Evolutionary conservation across 306 rosid species (phyloP).

Genomic region (Vigna trinervia): DNA sequence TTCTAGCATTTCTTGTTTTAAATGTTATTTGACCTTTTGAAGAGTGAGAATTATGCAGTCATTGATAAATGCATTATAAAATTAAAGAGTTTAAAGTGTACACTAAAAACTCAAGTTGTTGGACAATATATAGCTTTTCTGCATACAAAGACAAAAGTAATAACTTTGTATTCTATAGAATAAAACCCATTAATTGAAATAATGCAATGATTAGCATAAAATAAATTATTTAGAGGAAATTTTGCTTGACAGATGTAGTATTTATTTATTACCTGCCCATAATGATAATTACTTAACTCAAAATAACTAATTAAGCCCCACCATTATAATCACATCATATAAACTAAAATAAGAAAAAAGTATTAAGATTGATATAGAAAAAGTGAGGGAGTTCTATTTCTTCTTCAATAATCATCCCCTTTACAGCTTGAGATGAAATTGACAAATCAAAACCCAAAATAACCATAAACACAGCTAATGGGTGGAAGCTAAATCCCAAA

Average conservation of each 20-base stretch:
- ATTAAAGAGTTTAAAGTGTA: neutral
- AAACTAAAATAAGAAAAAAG: neutral
- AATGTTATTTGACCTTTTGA: too few species aligned
- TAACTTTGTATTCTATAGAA: neutral
- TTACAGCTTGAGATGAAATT: slow-evolving; percentile 24
- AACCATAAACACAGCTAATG: slow-evolving; percentile 38
- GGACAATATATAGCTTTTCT: neutral
- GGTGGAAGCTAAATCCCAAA: slow-evolving; percentile 16
- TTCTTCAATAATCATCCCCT: neutral
- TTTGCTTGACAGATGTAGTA: neutral
- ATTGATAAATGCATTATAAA: too few species aligned
- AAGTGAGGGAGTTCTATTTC: neutral
- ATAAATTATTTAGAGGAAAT: neutral
- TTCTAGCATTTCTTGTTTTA: too few species aligned
- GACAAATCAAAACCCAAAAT: slow-evolving; percentile 13
- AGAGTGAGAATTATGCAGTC: too few species aligned
- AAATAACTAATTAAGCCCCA: slow-evolving; percentile 21
- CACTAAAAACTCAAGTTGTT: neutral
- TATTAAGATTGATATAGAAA: neutral
- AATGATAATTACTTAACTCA: slow-evolving; percentile 10
- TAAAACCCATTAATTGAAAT: neutral
- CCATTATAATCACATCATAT: neutral
- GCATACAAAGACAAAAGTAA: neutral
- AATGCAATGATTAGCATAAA: neutral
- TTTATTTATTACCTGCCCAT: neutral